These are phyloP conservation scores for Scedosporium dehoogii DNA, from an alignment of 2,329 filamentous ascomycete species.

Conservation along the genomic window DNA sequence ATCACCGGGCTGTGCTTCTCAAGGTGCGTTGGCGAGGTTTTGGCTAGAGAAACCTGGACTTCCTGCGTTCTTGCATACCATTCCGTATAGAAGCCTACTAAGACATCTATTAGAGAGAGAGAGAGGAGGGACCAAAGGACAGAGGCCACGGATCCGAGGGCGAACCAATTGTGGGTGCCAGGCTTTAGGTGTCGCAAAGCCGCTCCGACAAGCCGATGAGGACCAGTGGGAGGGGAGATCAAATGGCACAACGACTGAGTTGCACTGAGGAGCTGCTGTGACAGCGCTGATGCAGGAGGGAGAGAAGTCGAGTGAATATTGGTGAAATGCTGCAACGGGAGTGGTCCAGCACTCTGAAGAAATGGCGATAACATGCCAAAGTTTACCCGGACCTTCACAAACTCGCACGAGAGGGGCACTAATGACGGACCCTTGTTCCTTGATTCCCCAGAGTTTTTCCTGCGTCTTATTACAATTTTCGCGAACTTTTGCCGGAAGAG, in stretches of 20 bases:
- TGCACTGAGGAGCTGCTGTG: neutral
- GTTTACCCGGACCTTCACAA: neutral
- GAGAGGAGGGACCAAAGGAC: neutral
- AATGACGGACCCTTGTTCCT: neutral
- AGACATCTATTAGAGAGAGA: neutral
- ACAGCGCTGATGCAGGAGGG: neutral
- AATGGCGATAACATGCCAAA: neutral
- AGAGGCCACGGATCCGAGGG: neutral
- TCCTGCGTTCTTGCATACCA: neutral
- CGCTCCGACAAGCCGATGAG: slow-evolving; percentile 2
- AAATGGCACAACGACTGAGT: neutral
- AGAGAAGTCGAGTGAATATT: neutral
- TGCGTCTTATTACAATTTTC: neutral
- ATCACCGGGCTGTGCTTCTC: neutral
- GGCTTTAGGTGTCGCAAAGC: neutral
- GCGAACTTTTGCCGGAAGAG: no score
- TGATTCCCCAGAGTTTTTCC: neutral
- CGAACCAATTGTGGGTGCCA: neutral
- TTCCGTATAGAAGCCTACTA: neutral
- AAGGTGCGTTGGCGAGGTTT: neutral
- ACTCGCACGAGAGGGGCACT: no score
- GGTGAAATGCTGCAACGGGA: neutral
- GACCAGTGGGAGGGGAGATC: neutral
- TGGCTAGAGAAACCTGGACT: neutral
- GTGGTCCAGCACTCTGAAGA: neutral